Base-by-base conservation (phyloP, 257 asterid genomes). In the Solanum etuberosum region DNA sequence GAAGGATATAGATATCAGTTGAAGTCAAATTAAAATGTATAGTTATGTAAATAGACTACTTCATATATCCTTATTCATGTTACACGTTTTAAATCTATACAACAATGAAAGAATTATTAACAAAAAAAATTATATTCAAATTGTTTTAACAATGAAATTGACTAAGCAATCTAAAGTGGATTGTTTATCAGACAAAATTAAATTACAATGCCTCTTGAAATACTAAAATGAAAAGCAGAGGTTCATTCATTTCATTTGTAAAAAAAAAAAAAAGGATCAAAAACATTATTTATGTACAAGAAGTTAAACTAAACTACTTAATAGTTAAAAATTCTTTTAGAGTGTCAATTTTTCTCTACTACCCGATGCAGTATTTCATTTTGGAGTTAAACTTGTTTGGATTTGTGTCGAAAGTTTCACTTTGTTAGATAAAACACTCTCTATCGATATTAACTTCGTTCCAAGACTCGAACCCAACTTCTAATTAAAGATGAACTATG, bases 1-100 rank as follows among this genome's bases (percentile, higher is more conserved):
- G 6, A 14, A 48, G 0, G 46, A 46, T 7, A 46, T 46, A 0
- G 0, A 46, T 46, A 4, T 46, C 15, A 46, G 0, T 3, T 5
- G 3, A 48, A 48, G 57, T 16, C 2, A 42, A 42, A 42, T 11
- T 48, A 48, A 48, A 48, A 15, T 7, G 20, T 48, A 48, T 48
- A 48, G 7, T 0, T 48, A 15, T 5, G 21, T 48, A 48, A 15
- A 15, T 15, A 48, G 15, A 48, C 57, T 48, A 48, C 8, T 48
- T 48, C 57, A 48, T 48, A 15, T 5, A 48, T 48, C 57, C 3
- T 15, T 48, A 48, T 48, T 48, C 57, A 48, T 15, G 57, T 48
- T 48, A 14, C 20, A 48, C 0, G 1, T 48, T 8, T 16, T 48
- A 48, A 15, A 48, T 48, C 21, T 48, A 5, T 48, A 48, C 57